phyloP scores from a whole-genome alignment of 306 rosid genomes.

The Medicago ruthenica region DNA sequence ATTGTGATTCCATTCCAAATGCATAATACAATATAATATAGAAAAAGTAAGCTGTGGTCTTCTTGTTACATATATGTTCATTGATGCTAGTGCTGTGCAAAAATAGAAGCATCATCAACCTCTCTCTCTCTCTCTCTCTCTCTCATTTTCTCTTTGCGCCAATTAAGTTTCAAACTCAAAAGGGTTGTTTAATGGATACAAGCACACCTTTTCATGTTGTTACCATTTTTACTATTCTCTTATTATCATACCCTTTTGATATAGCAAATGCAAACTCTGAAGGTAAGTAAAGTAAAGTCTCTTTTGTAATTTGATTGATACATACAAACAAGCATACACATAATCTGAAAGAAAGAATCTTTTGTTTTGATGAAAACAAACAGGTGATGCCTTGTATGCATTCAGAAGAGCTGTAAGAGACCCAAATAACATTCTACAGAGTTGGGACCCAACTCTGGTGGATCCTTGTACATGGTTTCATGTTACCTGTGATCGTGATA shows the following conservation, averaged over 20 bases:
- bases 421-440: conserved; percentile 69
- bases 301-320: background rate
- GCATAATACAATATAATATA: conserved; percentile 12
- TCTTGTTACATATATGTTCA: background rate
- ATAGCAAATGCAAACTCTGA: conserved; percentile 65
- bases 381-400: conserved; percentile 87
- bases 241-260: conserved; percentile 15
- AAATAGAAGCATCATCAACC: too few species aligned
- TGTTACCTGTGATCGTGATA: conserved; percentile 73
- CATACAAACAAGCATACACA: background rate
- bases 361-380: background rate
- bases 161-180: background rate
- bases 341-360: conserved; percentile 20
- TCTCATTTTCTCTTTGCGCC: background rate
- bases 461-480: conserved; percentile 98
- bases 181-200: conserved; percentile 47
- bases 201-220: conserved; percentile 44
- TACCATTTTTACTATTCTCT: conserved; percentile 46
- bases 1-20: conserved; percentile 52
- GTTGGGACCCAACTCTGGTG: conserved; percentile 92
- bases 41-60: conserved; percentile 31
- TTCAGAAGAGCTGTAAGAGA: conserved; percentile 78
- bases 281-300: conserved; percentile 50
- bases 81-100: too few species aligned
- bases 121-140: too few species aligned